phyloP scores from a whole-genome alignment of 2,329 filamentous ascomycete genomes.

The Fusarium mangiferae region DNA sequence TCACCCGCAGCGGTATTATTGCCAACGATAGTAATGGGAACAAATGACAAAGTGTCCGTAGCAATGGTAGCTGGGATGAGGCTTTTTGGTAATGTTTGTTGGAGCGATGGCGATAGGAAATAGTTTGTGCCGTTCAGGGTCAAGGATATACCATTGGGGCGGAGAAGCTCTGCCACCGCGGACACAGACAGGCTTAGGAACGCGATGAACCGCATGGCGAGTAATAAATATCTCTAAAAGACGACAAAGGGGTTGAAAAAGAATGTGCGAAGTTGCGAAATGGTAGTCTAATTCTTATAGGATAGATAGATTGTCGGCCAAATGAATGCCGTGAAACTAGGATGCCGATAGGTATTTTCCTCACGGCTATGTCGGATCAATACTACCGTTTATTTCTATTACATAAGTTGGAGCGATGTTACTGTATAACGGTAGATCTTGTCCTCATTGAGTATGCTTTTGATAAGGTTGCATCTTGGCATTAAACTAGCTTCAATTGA shows the following conservation, averaged over 20 bases:
- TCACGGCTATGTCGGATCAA: neutral
- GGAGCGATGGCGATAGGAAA: neutral
- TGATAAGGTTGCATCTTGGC: neutral
- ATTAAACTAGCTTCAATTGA: neutral
- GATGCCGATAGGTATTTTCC: neutral
- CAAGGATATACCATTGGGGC: neutral
- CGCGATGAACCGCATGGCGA: neutral
- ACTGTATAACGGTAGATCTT: rapidly evolving
- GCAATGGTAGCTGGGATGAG: neutral
- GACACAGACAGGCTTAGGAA: neutral
- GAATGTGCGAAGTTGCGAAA: rapidly evolving
- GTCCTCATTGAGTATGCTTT: neutral
- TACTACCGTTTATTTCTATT: neutral
- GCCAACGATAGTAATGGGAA: neutral
- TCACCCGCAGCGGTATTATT: neutral
- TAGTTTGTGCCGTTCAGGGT: neutral
- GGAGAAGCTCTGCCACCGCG: neutral
- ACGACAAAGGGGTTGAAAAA: rapidly evolving
- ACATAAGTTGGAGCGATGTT: neutral
- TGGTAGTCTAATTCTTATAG: neutral
- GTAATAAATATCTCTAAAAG: rapidly evolving
- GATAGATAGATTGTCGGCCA: neutral
- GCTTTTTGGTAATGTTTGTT: neutral
- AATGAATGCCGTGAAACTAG: neutral
- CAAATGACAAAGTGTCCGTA: neutral